Percentiles rank a stretch among this genome's conserved stretches.
Evolutionary conservation across 225 moss, liverwort and hornwort genomes (phyloP).

Genomic region (Sphagnum tenellum): DNA sequence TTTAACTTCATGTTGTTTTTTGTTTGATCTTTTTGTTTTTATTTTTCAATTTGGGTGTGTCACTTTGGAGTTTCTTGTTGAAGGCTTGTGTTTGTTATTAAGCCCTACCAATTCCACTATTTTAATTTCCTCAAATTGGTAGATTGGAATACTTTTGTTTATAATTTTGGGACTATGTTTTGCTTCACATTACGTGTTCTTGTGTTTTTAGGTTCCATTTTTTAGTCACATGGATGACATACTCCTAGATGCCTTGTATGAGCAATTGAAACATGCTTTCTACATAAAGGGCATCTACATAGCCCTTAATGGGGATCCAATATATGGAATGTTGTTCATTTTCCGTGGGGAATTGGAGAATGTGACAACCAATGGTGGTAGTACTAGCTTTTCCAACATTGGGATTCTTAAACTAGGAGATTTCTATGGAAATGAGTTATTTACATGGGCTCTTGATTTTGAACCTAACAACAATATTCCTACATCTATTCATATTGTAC

Average conservation of each 20-base stretch:
- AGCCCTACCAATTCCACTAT: no score
- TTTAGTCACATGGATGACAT: slow-evolving; percentile 94
- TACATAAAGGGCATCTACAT: slow-evolving; percentile 68
- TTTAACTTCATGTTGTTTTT: no score
- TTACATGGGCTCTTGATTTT: slow-evolving; percentile 93
- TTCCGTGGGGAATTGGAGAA: slow-evolving; percentile 86
- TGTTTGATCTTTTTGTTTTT: no score
- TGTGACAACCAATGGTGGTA: slow-evolving; percentile 56
- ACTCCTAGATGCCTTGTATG: slow-evolving; percentile 90
- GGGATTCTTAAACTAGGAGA: slow-evolving; percentile 56
- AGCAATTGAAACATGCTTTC: slow-evolving; percentile 64
- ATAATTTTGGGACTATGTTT: no score
- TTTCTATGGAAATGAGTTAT: slow-evolving; percentile 86
- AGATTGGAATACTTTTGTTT: no score
- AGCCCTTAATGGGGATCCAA: slow-evolving; percentile 83
- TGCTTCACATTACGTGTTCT: neutral
- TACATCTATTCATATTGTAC: slow-evolving; percentile 70
- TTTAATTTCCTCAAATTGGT: no score
- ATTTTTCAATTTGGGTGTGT: no score
- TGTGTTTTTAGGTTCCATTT: slow-evolving; percentile 67
- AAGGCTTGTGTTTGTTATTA: no score
- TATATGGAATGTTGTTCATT: slow-evolving; percentile 87
- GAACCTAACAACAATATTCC: slow-evolving; percentile 72
- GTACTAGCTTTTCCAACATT: slow-evolving; percentile 56
- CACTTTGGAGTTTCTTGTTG: no score